Percentiles rank a stretch among this genome's conserved stretches.
Evolutionary conservation across 176 grass and related monocot species (phyloP).

Genomic region (Oryza officinalis): DNA sequence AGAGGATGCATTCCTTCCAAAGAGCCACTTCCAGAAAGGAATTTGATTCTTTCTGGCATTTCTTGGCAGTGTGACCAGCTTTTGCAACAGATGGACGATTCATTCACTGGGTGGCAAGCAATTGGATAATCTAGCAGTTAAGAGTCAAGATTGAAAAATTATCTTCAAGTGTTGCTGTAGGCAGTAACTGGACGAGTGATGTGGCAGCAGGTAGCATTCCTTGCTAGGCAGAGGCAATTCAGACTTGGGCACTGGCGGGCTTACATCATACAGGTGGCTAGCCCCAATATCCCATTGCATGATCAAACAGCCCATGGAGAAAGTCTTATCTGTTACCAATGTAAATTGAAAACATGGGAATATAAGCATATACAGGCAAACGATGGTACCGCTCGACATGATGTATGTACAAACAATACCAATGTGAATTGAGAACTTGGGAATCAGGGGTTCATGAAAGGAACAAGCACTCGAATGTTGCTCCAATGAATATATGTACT

Average conservation of each 20-base stretch:
- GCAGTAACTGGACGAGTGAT: background rate
- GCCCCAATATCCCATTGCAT: background rate
- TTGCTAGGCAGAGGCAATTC: background rate
- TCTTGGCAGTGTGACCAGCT: background rate
- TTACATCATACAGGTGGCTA: background rate
- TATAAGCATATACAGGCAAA: background rate
- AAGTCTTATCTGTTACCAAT: background rate
- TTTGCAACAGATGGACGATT: slow-evolving; percentile 37
- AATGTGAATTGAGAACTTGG: background rate
- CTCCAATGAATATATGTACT: background rate
- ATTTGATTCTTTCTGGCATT: slow-evolving; percentile 15
- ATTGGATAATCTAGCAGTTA: background rate
- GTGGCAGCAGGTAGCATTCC: background rate
- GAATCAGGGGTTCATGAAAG: background rate
- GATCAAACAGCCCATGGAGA: background rate
- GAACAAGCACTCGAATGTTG: background rate
- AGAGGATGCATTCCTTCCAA: background rate
- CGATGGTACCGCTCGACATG: background rate
- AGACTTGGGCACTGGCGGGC: background rate
- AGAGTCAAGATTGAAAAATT: background rate
- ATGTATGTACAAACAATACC: background rate
- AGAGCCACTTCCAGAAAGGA: slow-evolving; percentile 11
- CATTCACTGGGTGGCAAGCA: background rate
- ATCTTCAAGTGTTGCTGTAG: background rate
- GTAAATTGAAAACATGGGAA: no score